Percentiles rank a stretch among this genome's conserved stretches.
Conservation (phyloP, 2,329 filamentous ascomycete species). For the Lizonia empirigonia region DNA sequence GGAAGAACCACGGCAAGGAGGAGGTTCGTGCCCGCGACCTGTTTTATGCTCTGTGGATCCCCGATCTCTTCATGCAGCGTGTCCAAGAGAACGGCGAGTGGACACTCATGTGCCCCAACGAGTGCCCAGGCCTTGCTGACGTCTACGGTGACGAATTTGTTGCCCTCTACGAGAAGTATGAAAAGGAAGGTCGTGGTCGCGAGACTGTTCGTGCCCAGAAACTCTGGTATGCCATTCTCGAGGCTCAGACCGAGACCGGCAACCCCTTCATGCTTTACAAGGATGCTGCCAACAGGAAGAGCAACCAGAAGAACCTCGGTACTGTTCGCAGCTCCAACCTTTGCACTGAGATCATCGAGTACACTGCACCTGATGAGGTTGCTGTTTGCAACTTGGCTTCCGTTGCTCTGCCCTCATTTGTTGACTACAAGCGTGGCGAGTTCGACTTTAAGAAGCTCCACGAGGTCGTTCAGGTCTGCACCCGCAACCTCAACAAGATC, state of each 20-base stretch:
- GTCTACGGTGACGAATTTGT: constrained; percentile 98
- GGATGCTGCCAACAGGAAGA: constrained; percentile 97
- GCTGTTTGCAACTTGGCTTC: constrained; percentile 98
- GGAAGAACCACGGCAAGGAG: constrained; percentile 99
- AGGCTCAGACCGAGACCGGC: constrained; percentile 97
- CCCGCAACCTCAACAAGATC: constrained; percentile 96
- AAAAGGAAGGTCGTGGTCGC: constrained; percentile 83
- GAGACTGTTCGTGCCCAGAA: constrained; percentile 97
- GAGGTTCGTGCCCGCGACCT: constrained; percentile 95
- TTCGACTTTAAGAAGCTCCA: constrained; percentile 98
- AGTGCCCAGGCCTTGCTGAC: constrained; percentile 92
- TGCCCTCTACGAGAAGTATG: constrained; percentile 87
- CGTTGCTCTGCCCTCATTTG: constrained; percentile 85
- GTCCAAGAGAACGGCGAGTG: constrained; percentile 95
- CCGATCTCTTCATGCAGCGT: constrained; percentile 99
- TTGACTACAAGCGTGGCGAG: constrained; percentile 80
- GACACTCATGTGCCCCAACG: constrained; percentile 98
- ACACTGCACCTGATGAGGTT: constrained; percentile 95
- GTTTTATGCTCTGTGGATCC: constrained; percentile 98
- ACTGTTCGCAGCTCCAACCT: constrained; percentile 98
- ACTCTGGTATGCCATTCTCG: constrained; percentile 98
- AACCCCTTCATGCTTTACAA: constrained; percentile 99
- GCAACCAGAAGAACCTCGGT: constrained; percentile 99
- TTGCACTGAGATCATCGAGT: constrained; percentile 98
- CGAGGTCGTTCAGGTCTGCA: constrained; percentile 88